Conservation (phyloP, 1,284 basidiomycete genomes). For the Fomitopsis palustris region DNA sequence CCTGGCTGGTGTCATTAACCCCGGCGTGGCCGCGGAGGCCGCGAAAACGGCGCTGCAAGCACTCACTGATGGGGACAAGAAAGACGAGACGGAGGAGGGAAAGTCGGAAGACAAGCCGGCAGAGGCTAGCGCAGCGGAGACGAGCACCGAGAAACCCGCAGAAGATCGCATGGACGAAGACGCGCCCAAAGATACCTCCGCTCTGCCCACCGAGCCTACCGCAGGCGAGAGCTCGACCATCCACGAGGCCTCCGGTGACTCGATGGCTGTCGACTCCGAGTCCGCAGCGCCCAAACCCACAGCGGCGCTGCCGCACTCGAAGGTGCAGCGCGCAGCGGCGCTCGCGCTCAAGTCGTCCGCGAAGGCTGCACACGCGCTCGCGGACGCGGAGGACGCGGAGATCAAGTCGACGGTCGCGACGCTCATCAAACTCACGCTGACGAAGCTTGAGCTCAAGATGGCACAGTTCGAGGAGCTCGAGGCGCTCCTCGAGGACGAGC, state of each 20-base stretch:
- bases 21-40: constrained; percentile 89
- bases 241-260: constrained; percentile 15
- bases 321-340: constrained; percentile 76
- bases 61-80: constrained; percentile 58
- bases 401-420: constrained; percentile 81
- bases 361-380: constrained; percentile 80
- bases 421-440: constrained; percentile 88
- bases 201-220: constrained; percentile 7
- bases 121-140: constrained; percentile 20
- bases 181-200: constrained; percentile 15
- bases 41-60: constrained; percentile 88
- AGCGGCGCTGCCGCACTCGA: constrained; percentile 60
- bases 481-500: constrained; percentile 84
- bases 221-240: neutral
- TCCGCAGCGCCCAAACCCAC: constrained; percentile 26
- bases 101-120: constrained; percentile 27
- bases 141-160: constrained; percentile 7
- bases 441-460: constrained; percentile 94
- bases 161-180: constrained; percentile 37
- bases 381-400: constrained; percentile 81
- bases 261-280: constrained; percentile 40
- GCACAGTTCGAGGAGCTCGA: constrained; percentile 90
- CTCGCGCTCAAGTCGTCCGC: constrained; percentile 89
- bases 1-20: constrained; percentile 89
- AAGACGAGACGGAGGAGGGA: constrained; percentile 33